These are phyloP conservation scores for Spergularia azorica DNA, from an alignment of 179 eudicot genomes.

Conservation along the genomic window DNA sequence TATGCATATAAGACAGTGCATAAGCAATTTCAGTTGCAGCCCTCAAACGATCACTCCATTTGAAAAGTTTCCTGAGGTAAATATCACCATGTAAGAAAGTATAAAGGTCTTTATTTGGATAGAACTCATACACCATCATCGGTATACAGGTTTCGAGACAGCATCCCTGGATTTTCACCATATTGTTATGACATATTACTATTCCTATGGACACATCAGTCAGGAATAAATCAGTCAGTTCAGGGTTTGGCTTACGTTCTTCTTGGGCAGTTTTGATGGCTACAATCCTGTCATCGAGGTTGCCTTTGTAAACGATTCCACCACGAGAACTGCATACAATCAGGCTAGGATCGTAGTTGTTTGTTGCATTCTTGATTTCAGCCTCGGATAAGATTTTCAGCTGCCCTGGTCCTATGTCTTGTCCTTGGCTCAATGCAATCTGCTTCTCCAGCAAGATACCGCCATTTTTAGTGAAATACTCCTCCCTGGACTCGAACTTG, in stretches of 20 bases:
- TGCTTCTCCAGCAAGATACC: constrained; percentile 27
- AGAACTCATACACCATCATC: not conserved
- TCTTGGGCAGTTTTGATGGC: constrained; percentile 1
- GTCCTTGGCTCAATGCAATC: constrained; percentile 30
- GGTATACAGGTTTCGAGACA: constrained; percentile 23
- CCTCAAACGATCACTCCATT: constrained; percentile 14
- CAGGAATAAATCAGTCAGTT: constrained; percentile 9
- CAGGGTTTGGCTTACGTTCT: not conserved
- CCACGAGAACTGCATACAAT: not conserved
- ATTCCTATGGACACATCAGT: constrained; percentile 8
- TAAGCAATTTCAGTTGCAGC: constrained; percentile 22
- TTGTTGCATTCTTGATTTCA: constrained; percentile 18
- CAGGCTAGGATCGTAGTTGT: constrained; percentile 13
- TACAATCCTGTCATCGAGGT: not conserved
- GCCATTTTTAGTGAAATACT: constrained; percentile 24
- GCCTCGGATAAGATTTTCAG: constrained; percentile 14
- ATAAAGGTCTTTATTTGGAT: constrained; percentile 1
- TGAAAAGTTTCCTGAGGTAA: not conserved
- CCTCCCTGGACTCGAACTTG: constrained; percentile 11
- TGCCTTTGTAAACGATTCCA: constrained; percentile 18
- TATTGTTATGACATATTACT: not conserved
- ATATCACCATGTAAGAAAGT: not conserved
- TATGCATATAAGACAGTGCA: constrained; percentile 30
- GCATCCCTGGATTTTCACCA: constrained; percentile 15
- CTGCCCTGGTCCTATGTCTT: constrained; percentile 2